Percentiles rank a stretch among this genome's conserved stretches.
Evolutionary conservation across 2,329 filamentous ascomycete genomes (phyloP).

Genomic region (Moelleriella libera): DNA sequence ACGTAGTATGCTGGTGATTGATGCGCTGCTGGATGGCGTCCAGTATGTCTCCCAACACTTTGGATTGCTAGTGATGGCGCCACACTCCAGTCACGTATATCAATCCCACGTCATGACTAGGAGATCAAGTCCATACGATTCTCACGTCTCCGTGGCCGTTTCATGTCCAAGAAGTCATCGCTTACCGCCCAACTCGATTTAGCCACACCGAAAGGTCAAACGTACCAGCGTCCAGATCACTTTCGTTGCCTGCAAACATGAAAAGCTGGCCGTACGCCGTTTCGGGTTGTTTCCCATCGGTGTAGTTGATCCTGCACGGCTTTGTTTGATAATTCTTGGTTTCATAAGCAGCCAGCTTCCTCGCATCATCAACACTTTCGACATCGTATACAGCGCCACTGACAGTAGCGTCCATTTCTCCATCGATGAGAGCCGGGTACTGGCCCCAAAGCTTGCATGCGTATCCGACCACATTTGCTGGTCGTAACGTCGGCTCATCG

Average conservation of each 20-base stretch:
- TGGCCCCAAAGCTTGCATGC: constrained; percentile 3
- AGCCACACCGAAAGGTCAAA: constrained; percentile 2
- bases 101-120: too few species aligned
- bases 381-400: constrained; percentile 1
- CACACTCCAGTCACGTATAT: too few species aligned
- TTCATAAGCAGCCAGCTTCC: constrained; percentile 2
- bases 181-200: background rate
- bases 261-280: background rate
- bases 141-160: background rate
- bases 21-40: too few species aligned
- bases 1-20: too few species aligned
- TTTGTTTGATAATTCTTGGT: constrained; percentile 2
- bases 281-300: constrained; percentile 1
- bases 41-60: too few species aligned
- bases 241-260: constrained; percentile 2
- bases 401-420: constrained; percentile 2
- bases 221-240: background rate
- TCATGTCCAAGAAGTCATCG: constrained; percentile 1
- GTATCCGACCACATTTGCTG: constrained; percentile 1
- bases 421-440: constrained; percentile 1
- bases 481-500: constrained; percentile 2
- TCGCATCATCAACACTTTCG: constrained; percentile 1
- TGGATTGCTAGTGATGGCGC: too few species aligned
- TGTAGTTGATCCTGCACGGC: constrained; percentile 1
- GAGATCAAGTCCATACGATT: too few species aligned